phyloP scores from a whole-genome alignment of 768 basidiomycete genomes.

The Gymnopilus dilepis region DNA sequence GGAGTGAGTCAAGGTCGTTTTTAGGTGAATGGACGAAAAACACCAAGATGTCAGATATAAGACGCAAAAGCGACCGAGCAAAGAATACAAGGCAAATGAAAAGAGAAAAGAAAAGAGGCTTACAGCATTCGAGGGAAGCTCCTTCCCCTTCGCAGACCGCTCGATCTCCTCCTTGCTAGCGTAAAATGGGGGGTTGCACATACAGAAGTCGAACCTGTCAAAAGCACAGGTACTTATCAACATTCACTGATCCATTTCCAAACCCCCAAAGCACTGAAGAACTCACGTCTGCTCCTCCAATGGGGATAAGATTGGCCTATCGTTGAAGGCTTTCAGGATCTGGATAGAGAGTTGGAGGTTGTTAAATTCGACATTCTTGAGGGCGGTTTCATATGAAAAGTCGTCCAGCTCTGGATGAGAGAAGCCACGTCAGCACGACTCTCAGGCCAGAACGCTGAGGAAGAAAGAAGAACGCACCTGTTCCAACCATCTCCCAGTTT shows the following conservation, averaged over 20 bases:
- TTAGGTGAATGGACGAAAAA: no score
- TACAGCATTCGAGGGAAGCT: slow-evolving; percentile 72
- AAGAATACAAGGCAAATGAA: no score
- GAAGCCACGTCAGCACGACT: not conserved
- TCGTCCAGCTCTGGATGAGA: slow-evolving; percentile 64
- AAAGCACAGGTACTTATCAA: no score
- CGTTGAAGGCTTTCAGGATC: slow-evolving; percentile 43
- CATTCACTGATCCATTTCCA: no score
- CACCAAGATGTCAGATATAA: no score
- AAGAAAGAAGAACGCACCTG: slow-evolving; percentile 49
- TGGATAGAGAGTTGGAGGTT: slow-evolving; percentile 54
- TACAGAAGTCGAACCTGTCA: slow-evolving; percentile 78
- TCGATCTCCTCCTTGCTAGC: slow-evolving; percentile 68
- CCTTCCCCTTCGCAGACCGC: slow-evolving; percentile 65
- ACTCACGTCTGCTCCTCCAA: slow-evolving; percentile 31
- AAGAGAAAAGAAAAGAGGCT: slow-evolving; percentile 20
- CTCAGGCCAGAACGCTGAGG: no score
- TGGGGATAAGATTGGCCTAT: slow-evolving; percentile 53
- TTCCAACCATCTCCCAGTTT: slow-evolving; percentile 67
- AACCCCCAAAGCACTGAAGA: no score
- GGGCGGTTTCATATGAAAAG: slow-evolving; percentile 60
- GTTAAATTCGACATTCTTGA: slow-evolving; percentile 63
- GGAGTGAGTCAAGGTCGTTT: no score
- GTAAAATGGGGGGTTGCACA: slow-evolving; percentile 99
- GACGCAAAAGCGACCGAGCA: no score